These are phyloP conservation scores for Garcia nutans DNA, from an alignment of 345 rosid genomes.

Conservation along the genomic window DNA sequence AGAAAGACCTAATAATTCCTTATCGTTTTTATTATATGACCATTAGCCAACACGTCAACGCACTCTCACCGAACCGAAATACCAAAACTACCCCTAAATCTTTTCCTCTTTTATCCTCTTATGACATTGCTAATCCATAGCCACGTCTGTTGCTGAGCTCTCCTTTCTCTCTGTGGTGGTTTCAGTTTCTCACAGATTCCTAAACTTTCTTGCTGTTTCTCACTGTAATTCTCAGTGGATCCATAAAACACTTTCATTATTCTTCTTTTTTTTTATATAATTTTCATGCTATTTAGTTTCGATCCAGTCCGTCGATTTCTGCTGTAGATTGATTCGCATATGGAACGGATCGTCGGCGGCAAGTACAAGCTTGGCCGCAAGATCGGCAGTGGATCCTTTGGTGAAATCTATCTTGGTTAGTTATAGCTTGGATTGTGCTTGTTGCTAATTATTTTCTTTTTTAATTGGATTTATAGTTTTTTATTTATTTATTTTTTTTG, in stretches of 20 bases:
- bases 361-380: conserved; percentile 86
- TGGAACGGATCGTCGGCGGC: conserved; percentile 83
- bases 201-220: background rate
- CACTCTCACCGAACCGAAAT: conserved; percentile 5
- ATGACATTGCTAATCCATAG: background rate
- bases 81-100: conserved; percentile 29
- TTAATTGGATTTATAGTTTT: background rate
- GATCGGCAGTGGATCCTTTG: conserved; percentile 97
- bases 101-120: conserved; percentile 15
- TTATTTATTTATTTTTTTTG: background rate
- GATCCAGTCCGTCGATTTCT: background rate
- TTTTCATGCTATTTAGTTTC: conserved; percentile 3
- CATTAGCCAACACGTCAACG: conserved; percentile 6
- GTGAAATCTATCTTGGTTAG: conserved; percentile 88
- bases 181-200: conserved; percentile 21
- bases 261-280: no score
- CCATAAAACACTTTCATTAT: background rate
- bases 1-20: no score
- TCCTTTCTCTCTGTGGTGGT: conserved; percentile 16
- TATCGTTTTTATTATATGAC: no score
- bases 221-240: background rate
- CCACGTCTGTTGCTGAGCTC: background rate
- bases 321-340: background rate
- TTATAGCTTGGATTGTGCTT: conserved; percentile 1
- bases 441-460: background rate